A percentile compares a stretch with the other conserved stretches of the same genome.
Conservation (phyloP, 768 basidiomycete genomes). For the Pisolithus tinctorius region DNA sequence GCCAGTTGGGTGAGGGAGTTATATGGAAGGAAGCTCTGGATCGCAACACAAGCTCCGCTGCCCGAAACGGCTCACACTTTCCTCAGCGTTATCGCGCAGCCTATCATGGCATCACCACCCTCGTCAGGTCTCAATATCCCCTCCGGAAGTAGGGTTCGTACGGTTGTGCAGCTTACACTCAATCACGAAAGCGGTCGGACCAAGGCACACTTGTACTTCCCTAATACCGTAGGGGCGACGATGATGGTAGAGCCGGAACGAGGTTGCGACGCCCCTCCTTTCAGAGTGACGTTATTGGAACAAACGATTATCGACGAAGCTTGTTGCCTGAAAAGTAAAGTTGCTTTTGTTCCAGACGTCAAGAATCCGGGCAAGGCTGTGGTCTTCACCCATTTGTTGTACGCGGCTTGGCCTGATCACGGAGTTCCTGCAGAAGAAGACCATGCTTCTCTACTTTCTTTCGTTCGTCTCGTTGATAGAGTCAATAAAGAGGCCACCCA, state of each 20-base stretch:
- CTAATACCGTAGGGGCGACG: conserved; percentile 48
- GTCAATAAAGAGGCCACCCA: conserved; percentile 45
- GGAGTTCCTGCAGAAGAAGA: conserved; percentile 66
- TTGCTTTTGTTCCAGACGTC: conserved; percentile 43
- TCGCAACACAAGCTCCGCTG: conserved; percentile 80
- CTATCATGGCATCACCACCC: conserved; percentile 32
- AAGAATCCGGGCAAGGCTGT: conserved; percentile 28
- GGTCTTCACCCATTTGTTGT: conserved; percentile 66
- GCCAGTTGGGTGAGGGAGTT: conserved; percentile 81
- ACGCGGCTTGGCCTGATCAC: conserved; percentile 78
- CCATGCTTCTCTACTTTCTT: conserved; percentile 51
- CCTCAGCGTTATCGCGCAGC: conserved; percentile 59
- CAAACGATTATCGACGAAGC: conserved; percentile 44
- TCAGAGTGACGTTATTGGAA: conserved; percentile 54
- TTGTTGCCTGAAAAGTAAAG: conserved; percentile 53
- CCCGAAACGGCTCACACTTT: conserved; percentile 66
- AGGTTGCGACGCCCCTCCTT: conserved; percentile 33
- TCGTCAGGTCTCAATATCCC: conserved; percentile 15
- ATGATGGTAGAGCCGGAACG: conserved; percentile 40
- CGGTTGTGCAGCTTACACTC: conserved; percentile 77
- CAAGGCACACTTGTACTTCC: conserved; percentile 80
- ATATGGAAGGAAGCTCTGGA: conserved; percentile 72
- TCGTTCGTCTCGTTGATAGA: conserved; percentile 57
- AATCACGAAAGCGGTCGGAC: conserved; percentile 60
- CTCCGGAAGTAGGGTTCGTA: conserved; percentile 47